A percentile compares a stretch with the other conserved stretches of the same genome.
Conservation (phyloP, 345 rosid genomes). For the Salix arbutifolia region DNA sequence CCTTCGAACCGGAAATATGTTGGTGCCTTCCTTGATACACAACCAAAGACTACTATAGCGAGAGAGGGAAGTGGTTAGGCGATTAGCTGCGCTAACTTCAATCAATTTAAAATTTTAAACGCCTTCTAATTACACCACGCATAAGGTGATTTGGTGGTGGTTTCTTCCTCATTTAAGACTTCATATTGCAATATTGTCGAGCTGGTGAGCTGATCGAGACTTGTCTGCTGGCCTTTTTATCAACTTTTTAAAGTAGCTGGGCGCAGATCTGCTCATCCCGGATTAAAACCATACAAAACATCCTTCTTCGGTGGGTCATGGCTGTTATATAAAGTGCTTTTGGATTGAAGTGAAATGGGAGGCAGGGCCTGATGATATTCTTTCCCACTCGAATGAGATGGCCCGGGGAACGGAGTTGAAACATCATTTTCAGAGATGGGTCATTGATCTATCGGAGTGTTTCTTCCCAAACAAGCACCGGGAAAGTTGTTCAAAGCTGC, state of each 20-base stretch:
- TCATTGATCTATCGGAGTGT: not conserved
- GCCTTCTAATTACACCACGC: not conserved
- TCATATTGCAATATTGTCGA: not conserved
- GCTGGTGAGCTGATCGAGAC: not conserved
- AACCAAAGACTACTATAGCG: not conserved
- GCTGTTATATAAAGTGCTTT: not conserved
- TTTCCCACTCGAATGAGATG: slow-evolving; percentile 15
- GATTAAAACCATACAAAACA: not conserved
- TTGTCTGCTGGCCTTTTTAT: not conserved
- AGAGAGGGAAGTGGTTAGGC: not conserved
- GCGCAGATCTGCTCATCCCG: not conserved
- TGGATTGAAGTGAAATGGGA: slow-evolving; percentile 11
- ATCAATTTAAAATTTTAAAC: slow-evolving; percentile 1
- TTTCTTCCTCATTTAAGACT: not conserved
- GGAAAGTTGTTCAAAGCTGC: not conserved
- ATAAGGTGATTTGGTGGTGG: not conserved
- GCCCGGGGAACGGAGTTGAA: not conserved
- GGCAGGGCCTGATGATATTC: slow-evolving; percentile 17
- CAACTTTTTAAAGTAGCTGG: not conserved
- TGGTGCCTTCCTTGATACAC: not conserved
- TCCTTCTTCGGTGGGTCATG: slow-evolving; percentile 15
- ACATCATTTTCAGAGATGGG: slow-evolving; percentile 13
- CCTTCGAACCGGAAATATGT: not conserved
- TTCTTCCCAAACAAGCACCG: not conserved
- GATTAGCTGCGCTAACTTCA: not conserved